A percentile compares a stretch with the other conserved stretches of the same genome.
Evolutionary conservation across 495 filamentous ascomycete species (phyloP).

Genomic region (Xanthoparmelia taractica): DNA sequence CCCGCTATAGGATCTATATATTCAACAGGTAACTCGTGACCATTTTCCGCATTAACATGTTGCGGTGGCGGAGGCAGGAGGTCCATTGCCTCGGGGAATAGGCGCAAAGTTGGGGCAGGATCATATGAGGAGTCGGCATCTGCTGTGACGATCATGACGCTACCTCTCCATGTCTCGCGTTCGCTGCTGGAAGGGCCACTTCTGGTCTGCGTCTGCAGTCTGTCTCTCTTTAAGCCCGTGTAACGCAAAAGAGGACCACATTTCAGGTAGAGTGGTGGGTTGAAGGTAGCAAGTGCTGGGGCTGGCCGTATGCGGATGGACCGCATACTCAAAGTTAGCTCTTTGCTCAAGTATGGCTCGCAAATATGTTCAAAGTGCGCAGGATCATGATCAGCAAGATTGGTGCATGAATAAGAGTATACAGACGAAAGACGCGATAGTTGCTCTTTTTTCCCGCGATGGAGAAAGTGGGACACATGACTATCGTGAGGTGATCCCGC

Average conservation of each 20-base stretch:
- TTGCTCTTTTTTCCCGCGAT: conserved; percentile 11
- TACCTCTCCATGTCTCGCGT: conserved; percentile 84
- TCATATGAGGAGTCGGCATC: conserved; percentile 76
- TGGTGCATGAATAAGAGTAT: conserved; percentile 24
- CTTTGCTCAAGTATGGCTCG: conserved; percentile 28
- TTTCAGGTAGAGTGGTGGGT: conserved; percentile 74
- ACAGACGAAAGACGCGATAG: conserved; percentile 12
- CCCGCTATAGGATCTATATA: conserved; percentile 88
- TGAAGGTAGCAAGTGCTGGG: conserved; percentile 60
- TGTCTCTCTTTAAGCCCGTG: conserved; percentile 57
- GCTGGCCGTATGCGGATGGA: conserved; percentile 31
- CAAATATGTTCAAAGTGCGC: conserved; percentile 26
- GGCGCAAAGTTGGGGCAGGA: conserved; percentile 62
- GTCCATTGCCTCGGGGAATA: conserved; percentile 83
- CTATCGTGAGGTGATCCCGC: background rate
- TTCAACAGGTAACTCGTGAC: conserved; percentile 59
- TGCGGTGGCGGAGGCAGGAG: conserved; percentile 73
- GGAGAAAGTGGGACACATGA: conserved; percentile 10
- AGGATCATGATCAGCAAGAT: conserved; percentile 25
- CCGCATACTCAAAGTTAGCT: conserved; percentile 34
- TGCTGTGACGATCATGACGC: conserved; percentile 84
- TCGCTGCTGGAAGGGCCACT: conserved; percentile 35
- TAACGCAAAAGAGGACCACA: conserved; percentile 87
- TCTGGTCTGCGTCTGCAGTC: conserved; percentile 31
- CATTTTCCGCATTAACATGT: conserved; percentile 54